A percentile compares a stretch with the other conserved stretches of the same genome.
These are phyloP conservation scores for Botrytis hyacinthi DNA, from an alignment of 2,329 filamentous ascomycete species.

Conservation along the genomic window DNA sequence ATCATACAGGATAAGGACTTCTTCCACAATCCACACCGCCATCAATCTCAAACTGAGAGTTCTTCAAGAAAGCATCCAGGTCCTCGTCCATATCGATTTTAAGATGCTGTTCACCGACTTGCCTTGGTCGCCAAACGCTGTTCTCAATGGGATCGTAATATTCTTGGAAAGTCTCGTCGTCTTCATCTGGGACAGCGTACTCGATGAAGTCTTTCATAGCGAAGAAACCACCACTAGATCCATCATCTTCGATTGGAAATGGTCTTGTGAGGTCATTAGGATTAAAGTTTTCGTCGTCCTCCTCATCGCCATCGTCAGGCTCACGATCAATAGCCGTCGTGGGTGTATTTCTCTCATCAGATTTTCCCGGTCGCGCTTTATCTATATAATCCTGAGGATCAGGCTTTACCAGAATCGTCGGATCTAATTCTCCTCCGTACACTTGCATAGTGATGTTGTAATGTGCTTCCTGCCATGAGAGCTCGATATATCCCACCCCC, in stretches of 20 bases:
- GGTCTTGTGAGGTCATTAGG: background rate
- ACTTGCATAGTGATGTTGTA: background rate
- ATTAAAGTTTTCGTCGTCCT: background rate
- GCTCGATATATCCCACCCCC: constrained; percentile 11
- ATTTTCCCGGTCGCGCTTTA: background rate
- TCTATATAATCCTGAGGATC: background rate
- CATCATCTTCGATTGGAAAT: constrained; percentile 18
- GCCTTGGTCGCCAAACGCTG: constrained; percentile 34
- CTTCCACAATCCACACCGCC: constrained; percentile 36
- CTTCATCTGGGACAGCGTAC: constrained; percentile 20
- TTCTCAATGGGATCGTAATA: constrained; percentile 29
- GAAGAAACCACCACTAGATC: constrained; percentile 27
- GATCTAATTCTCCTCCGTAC: background rate
- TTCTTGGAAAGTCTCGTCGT: constrained; percentile 10
- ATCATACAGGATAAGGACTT: constrained; percentile 33
- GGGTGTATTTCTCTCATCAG: background rate
- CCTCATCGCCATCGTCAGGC: background rate
- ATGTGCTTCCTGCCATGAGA: constrained; percentile 6
- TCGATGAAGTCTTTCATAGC: constrained; percentile 28
- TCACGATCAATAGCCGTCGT: constrained; percentile 1
- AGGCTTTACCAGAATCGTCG: background rate
- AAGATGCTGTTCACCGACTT: constrained; percentile 28
- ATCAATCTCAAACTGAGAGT: constrained; percentile 27
- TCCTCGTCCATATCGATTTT: constrained; percentile 30
- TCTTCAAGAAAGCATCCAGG: constrained; percentile 19